These are phyloP conservation scores for Pyrenophora teres DNA, from an alignment of 2,329 filamentous ascomycete genomes.

Conservation along the genomic window DNA sequence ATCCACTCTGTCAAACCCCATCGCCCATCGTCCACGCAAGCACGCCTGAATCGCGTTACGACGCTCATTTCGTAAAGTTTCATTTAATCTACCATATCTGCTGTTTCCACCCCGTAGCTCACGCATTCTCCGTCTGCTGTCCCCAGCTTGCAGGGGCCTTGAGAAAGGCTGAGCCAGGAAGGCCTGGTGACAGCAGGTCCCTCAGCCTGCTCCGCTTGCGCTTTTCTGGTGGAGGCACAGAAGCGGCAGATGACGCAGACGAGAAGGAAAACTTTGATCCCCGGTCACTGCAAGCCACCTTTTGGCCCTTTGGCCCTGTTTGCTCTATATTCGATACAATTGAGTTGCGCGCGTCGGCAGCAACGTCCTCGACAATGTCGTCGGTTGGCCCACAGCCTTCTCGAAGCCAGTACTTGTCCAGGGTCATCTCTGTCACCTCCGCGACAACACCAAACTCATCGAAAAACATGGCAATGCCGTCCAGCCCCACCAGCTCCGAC, in stretches of 20 bases:
- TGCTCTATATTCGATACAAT: slow-evolving; percentile 18
- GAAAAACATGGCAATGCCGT: slow-evolving; percentile 52
- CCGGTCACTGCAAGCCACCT: slow-evolving; percentile 11
- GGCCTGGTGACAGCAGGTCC: slow-evolving; percentile 28
- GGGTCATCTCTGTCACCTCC: slow-evolving; percentile 29
- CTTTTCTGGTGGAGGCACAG: slow-evolving; percentile 17
- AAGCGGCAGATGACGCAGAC: slow-evolving; percentile 27
- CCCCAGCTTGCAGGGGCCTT: slow-evolving; percentile 16
- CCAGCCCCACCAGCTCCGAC: slow-evolving; percentile 36
- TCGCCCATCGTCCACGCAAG: neutral
- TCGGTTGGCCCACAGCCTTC: slow-evolving; percentile 1
- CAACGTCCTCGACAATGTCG: neutral
- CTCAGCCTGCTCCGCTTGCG: slow-evolving; percentile 31
- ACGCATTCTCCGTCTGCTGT: slow-evolving; percentile 17
- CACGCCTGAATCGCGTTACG: neutral
- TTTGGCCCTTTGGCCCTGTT: slow-evolving; percentile 7
- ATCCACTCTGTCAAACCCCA: neutral
- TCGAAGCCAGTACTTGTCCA: slow-evolving; percentile 43
- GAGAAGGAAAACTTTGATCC: slow-evolving; percentile 28
- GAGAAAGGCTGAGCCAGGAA: slow-evolving; percentile 23
- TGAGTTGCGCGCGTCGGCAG: slow-evolving; percentile 2
- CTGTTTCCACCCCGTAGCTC: slow-evolving; percentile 10
- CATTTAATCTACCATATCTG: slow-evolving; percentile 14
- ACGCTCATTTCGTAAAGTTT: slow-evolving; percentile 20
- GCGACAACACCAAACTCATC: slow-evolving; percentile 46